Evolutionary conservation across 495 filamentous ascomycete species (phyloP).

Genomic region (Poronia punctata): DNA sequence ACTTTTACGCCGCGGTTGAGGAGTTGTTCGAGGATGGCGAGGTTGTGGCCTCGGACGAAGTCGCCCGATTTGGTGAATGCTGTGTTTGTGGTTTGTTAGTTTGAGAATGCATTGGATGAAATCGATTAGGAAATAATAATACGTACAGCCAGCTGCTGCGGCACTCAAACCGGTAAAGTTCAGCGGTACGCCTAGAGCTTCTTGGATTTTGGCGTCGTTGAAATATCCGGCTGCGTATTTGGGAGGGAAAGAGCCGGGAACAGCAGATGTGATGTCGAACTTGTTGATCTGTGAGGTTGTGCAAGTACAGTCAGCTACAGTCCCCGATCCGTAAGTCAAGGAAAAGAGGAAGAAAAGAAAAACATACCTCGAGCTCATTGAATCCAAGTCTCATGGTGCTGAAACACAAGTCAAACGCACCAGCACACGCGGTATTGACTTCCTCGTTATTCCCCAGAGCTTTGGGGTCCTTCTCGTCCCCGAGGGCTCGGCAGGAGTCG

Average conservation of each 20-base stretch:
- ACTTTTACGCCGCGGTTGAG: constrained; percentile 52
- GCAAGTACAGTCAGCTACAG: background rate
- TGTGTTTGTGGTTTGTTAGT: background rate
- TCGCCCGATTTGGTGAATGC: constrained; percentile 26
- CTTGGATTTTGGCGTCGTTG: constrained; percentile 47
- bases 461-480: too few species aligned
- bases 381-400: background rate
- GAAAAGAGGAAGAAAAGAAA: background rate
- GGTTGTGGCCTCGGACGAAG: constrained; percentile 37
- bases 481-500: constrained; percentile 32
- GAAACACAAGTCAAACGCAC: background rate
- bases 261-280: constrained; percentile 47
- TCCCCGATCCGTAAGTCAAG: background rate
- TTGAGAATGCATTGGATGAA: background rate
- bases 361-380: background rate
- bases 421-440: constrained; percentile 22
- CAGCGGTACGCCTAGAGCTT: constrained; percentile 50
- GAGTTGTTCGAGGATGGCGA: constrained; percentile 46
- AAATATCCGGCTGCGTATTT: constrained; percentile 48
- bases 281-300: too few species aligned
- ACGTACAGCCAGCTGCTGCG: too few species aligned
- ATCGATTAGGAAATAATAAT: background rate
- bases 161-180: constrained; percentile 47
- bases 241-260: constrained; percentile 49
- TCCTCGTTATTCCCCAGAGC: too few species aligned